A percentile compares a stretch with the other conserved stretches of the same genome.
Evolutionary conservation across 176 grass and related monocot species (phyloP).

Genomic region (Pharus latifolius): DNA sequence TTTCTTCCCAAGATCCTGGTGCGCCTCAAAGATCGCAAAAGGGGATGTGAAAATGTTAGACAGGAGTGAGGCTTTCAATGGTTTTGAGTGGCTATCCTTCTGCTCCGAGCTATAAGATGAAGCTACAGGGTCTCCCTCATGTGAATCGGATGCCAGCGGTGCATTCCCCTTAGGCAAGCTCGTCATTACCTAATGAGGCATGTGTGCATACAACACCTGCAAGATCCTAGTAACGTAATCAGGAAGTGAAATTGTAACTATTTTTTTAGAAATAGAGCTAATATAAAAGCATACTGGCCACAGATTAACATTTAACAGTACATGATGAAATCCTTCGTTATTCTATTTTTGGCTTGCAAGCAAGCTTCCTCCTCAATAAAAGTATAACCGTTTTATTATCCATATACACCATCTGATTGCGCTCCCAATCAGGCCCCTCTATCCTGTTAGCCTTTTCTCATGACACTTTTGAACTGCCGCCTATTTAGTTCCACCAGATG

Average conservation of each 20-base stretch:
- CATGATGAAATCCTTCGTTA: no score
- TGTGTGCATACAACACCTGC: background rate
- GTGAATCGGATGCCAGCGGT: slow-evolving; percentile 5
- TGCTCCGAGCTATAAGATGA: slow-evolving; percentile 12
- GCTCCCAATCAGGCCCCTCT: no score
- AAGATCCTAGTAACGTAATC: background rate
- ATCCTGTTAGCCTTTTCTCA: no score
- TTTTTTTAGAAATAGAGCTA: background rate
- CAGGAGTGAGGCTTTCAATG: slow-evolving; percentile 46
- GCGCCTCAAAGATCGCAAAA: slow-evolving; percentile 59
- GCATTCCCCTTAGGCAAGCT: slow-evolving; percentile 55
- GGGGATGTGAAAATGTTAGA: slow-evolving; percentile 46
- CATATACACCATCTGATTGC: no score
- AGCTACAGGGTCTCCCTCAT: background rate
- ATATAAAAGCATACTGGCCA: no score
- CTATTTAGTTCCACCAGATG: no score
- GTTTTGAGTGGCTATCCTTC: slow-evolving; percentile 17
- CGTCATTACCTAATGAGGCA: slow-evolving; percentile 69
- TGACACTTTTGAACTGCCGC: no score
- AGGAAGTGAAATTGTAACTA: background rate
- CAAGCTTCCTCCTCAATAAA: no score
- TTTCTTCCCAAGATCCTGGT: slow-evolving; percentile 22
- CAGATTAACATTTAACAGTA: no score
- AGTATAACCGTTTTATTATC: no score
- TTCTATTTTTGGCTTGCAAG: no score